Percentiles rank a stretch among this genome's conserved stretches.
These are phyloP conservation scores for Rhododendron molle DNA, from an alignment of 148 eudicot species.

Conservation along the genomic window DNA sequence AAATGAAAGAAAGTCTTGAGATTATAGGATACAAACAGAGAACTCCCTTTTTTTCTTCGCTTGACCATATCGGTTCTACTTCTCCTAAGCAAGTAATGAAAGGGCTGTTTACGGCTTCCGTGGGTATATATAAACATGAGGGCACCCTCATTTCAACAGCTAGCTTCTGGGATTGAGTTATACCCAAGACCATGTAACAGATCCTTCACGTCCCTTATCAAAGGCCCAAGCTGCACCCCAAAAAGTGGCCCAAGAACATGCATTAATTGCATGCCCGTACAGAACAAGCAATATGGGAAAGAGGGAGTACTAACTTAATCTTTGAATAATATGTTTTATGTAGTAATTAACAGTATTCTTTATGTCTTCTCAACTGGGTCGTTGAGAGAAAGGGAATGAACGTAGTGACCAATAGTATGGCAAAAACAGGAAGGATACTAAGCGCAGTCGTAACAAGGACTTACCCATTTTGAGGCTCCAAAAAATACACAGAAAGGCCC, in stretches of 20 bases:
- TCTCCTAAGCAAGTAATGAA: no score
- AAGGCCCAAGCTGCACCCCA: background rate
- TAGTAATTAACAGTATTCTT: background rate
- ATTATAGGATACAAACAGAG: no score
- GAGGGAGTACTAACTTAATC: background rate
- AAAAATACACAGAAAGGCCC: conserved; percentile 85
- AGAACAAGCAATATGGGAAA: background rate
- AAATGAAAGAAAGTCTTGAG: no score
- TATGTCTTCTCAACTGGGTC: background rate
- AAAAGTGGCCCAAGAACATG: background rate
- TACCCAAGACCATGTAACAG: no score
- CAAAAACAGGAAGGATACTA: background rate
- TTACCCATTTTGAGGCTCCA: conserved; percentile 98
- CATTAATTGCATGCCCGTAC: background rate
- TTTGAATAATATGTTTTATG: no score
- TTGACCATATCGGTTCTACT: no score
- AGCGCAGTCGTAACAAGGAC: background rate
- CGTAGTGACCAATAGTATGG: background rate
- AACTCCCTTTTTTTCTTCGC: no score
- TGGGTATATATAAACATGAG: no score
- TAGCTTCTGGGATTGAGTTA: no score
- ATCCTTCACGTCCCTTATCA: background rate
- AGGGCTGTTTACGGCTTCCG: no score
- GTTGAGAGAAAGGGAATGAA: background rate
- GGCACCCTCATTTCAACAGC: no score